These are phyloP conservation scores for Adansonia grandidieri DNA, from an alignment of 441 rosid species.

Conservation along the genomic window DNA sequence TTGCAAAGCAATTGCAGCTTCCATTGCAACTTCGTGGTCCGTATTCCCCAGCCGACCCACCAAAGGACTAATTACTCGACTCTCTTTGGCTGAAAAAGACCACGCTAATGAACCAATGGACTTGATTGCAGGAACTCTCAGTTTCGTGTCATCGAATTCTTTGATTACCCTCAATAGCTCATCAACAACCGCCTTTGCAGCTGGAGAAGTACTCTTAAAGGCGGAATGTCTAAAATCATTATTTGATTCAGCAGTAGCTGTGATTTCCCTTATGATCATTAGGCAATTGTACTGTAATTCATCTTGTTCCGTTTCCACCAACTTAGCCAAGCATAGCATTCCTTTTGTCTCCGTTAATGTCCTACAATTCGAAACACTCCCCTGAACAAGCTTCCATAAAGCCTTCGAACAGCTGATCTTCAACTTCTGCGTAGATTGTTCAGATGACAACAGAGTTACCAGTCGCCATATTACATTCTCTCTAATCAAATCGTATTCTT, in stretches of 20 bases:
- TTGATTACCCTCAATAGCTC: constrained; percentile 52
- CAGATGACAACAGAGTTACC: constrained; percentile 51
- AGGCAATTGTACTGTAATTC: constrained; percentile 55
- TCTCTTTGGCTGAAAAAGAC: constrained; percentile 55
- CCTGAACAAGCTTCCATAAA: constrained; percentile 55
- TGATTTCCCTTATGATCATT: constrained; percentile 48
- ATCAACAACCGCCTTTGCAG: constrained; percentile 60
- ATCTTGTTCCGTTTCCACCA: constrained; percentile 44
- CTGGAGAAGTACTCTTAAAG: constrained; percentile 58
- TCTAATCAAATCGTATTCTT: constrained; percentile 54
- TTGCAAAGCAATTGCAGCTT: constrained; percentile 10
- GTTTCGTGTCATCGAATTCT: constrained; percentile 38
- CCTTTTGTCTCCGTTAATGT: constrained; percentile 64
- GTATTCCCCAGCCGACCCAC: constrained; percentile 36
- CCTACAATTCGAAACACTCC: constrained; percentile 49
- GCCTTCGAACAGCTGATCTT: constrained; percentile 53
- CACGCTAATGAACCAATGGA: constrained; percentile 39
- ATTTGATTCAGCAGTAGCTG: constrained; percentile 16
- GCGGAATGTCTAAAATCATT: constrained; percentile 57
- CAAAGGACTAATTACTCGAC: constrained; percentile 44
- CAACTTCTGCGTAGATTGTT: constrained; percentile 43
- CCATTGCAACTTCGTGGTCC: neutral
- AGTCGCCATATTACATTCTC: constrained; percentile 57
- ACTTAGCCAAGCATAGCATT: constrained; percentile 49
- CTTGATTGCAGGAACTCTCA: constrained; percentile 42